Percentiles rank a stretch among this genome's conserved stretches.
phyloP scores from a whole-genome alignment of 441 rosid genomes.

The Flueggea neowawraea region DNA sequence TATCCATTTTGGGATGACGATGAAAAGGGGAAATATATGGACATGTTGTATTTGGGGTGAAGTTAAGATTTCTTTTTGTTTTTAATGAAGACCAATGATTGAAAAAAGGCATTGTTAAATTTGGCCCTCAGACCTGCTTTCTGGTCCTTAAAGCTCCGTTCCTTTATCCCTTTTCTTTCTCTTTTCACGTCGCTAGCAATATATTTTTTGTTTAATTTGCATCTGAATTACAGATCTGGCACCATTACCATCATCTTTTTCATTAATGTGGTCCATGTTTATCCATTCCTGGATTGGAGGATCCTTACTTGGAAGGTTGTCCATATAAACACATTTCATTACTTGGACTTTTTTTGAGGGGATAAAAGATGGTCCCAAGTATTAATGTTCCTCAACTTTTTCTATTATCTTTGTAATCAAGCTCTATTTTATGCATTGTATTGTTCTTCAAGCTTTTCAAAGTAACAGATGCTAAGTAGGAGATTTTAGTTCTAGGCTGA shows the following conservation, averaged over 20 bases:
- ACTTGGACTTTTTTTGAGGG: background rate
- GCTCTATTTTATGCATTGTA: too few species aligned
- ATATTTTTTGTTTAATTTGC: background rate
- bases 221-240: background rate
- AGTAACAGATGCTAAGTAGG: too few species aligned
- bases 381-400: background rate
- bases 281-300: slow-evolving; percentile 1
- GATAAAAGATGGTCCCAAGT: slow-evolving; percentile 7
- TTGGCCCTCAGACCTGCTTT: slow-evolving; percentile 9
- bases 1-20: background rate
- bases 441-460: too few species aligned
- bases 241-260: background rate
- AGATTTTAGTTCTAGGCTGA: too few species aligned
- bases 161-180: slow-evolving; percentile 1
- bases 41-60: background rate
- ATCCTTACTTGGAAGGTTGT: slow-evolving; percentile 1
- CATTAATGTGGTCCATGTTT: slow-evolving; percentile 6
- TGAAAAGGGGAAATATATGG: background rate
- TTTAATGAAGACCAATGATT: too few species aligned
- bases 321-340: background rate
- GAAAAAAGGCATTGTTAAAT: background rate
- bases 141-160: slow-evolving; percentile 1
- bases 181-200: background rate
- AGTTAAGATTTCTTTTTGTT: background rate
- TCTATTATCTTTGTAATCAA: background rate